Evolutionary conservation across 2,329 filamentous ascomycete genomes (phyloP).

Genomic region (Didymella sp.): DNA sequence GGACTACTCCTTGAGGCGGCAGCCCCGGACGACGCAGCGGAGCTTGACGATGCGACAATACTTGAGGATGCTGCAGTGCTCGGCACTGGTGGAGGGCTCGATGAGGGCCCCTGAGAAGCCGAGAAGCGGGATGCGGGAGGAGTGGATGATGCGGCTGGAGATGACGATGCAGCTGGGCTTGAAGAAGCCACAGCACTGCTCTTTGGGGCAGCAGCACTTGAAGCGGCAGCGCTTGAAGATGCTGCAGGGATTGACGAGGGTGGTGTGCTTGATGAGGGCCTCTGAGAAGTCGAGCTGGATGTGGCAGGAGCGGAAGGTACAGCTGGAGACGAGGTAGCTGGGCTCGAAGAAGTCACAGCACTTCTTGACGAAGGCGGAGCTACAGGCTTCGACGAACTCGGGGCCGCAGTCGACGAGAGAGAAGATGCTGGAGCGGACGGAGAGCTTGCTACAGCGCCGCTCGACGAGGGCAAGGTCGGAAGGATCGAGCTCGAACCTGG

Average conservation of each 20-base stretch:
- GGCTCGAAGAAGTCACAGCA: neutral
- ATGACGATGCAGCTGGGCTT: neutral
- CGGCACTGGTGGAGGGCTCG: no score
- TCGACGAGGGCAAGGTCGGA: neutral
- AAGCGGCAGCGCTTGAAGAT: neutral
- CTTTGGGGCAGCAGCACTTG: constrained; percentile 5
- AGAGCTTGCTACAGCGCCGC: neutral
- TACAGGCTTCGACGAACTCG: no score
- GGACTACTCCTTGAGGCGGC: no score
- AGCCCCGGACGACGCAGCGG: neutral
- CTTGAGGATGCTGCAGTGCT: no score
- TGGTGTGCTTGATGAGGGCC: neutral
- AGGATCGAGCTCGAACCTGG: neutral
- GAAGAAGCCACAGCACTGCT: neutral
- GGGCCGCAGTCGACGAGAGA: constrained; percentile 1
- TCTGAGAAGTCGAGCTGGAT: neutral
- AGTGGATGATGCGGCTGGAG: neutral
- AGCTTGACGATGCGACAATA: neutral
- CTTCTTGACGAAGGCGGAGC: neutral
- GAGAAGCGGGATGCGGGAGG: neutral
- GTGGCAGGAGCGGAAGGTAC: neutral
- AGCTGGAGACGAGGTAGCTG: neutral
- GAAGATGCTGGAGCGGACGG: neutral
- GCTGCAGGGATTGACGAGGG: neutral
- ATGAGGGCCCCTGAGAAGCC: no score